Percentiles rank a stretch among this genome's conserved stretches.
Evolutionary conservation across 1,284 basidiomycete species (phyloP).

Genomic region (Cystobasidiaceae sp.): DNA sequence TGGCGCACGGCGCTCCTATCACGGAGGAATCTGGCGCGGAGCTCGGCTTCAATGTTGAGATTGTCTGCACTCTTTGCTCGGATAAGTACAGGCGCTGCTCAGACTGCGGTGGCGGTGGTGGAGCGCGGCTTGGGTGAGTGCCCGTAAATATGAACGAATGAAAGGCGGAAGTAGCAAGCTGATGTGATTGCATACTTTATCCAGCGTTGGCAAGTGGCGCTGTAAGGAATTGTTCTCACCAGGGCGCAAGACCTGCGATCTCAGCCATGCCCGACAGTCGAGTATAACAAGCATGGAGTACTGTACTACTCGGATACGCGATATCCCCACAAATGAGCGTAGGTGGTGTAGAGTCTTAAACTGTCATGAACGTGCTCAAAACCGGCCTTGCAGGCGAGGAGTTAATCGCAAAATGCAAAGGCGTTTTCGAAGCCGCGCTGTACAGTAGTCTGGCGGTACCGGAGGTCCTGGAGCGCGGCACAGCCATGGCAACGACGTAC

Average conservation of each 20-base stretch:
- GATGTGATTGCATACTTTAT: too few species aligned
- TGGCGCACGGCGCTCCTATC: slow-evolving; percentile 7
- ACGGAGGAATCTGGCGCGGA: neutral
- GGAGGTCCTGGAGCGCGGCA: slow-evolving; percentile 48
- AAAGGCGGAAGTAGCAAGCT: too few species aligned
- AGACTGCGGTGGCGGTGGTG: slow-evolving; percentile 25
- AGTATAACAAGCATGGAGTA: slow-evolving; percentile 28
- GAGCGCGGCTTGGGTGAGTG: neutral
- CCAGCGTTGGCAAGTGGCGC: slow-evolving; percentile 51
- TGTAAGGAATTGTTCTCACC: slow-evolving; percentile 50
- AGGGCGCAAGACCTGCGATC: slow-evolving; percentile 49
- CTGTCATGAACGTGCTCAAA: neutral
- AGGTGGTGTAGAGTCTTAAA: neutral
- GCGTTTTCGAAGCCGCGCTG: slow-evolving; percentile 48
- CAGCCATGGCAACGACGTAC: neutral
- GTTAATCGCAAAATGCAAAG: slow-evolving; percentile 39
- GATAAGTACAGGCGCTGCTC: slow-evolving; percentile 34
- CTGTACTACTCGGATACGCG: neutral
- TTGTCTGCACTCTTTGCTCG: slow-evolving; percentile 34
- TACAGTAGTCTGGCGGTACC: slow-evolving; percentile 47
- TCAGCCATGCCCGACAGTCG: slow-evolving; percentile 45
- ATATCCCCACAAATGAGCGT: slow-evolving; percentile 14
- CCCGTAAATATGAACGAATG: too few species aligned
- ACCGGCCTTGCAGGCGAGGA: neutral
- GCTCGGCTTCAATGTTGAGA: slow-evolving; percentile 32